Base-by-base conservation (phyloP, 805 yeast species). In the Candida qinlingensis region DNA sequence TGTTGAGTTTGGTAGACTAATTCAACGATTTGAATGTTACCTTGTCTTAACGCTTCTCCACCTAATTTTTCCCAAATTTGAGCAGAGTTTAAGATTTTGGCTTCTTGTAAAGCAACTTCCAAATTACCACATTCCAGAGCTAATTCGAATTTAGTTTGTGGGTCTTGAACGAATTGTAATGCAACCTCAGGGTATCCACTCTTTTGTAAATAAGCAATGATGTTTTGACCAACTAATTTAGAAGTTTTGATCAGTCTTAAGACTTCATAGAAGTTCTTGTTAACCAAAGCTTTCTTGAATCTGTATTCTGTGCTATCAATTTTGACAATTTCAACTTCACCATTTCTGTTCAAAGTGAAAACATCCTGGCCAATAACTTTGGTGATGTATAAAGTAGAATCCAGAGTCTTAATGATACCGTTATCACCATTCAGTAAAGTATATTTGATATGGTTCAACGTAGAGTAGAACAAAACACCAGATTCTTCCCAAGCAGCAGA, bases 121-220 rank as follows among this genome's bases (percentile, higher is more conserved):
- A 94, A 75, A 65, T 92, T 87, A 57, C 96, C 92, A 64, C 96
- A 87, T 71, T 94, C 97, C 53, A 94, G 75, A 27, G 99, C 97
- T 59, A 94, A 76, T 59, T 94, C 99, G 61, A 94, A 92, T 68
- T 96, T 81, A 39, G 97, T 88, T 66, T 91, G 96, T 6, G 98
- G 85, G 65, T 94, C 99, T 69, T 90, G 86, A 46, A 94, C 99
- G 63, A 94, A 95, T 68, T 92, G 97, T 53, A 94, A 76, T 3
- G 99, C 99, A 67, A 94, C 83, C 69, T 94, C 99, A 29, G 99
- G 98, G 65, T 85, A 92, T 2, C 99, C 99, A 63, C 88, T 81
- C 72, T 91, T 85, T 67, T 94, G 96, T 61, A 94, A 76, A 66
- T 92, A 94, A 4, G 95, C 94, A 65, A 94, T 91, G 63, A 94